A percentile compares a stretch with the other conserved stretches of the same genome.
These are phyloP conservation scores for Lodderomyces theae DNA, from an alignment of 1,139 yeast genomes.

Conservation along the genomic window DNA sequence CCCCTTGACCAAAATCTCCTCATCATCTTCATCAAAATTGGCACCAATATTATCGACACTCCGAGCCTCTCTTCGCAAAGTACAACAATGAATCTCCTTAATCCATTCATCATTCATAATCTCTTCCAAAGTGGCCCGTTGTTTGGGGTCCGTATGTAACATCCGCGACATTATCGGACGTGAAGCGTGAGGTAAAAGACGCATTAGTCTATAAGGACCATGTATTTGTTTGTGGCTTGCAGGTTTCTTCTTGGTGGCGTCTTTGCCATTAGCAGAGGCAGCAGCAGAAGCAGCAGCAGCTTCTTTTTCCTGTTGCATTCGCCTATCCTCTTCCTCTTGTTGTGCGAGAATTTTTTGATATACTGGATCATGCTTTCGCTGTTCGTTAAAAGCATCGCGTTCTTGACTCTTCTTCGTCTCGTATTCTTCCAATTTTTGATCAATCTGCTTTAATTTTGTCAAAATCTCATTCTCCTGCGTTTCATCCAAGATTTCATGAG, in stretches of 20 bases:
- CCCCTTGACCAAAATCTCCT: conserved; percentile 37
- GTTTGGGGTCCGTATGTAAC: conserved; percentile 64
- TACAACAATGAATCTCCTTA: conserved; percentile 50
- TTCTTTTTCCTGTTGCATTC: conserved; percentile 16
- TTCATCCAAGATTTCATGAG: conserved; percentile 29
- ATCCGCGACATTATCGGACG: conserved; percentile 74
- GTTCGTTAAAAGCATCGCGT: conserved; percentile 32
- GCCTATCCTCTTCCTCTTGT: conserved; percentile 15
- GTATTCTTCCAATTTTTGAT: conserved; percentile 36
- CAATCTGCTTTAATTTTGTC: conserved; percentile 36
- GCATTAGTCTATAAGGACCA: conserved; percentile 87
- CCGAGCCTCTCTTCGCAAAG: conserved; percentile 27
- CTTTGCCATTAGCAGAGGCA: conserved; percentile 4
- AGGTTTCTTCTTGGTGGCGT: conserved; percentile 27
- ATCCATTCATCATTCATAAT: conserved; percentile 74
- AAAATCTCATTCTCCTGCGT: conserved; percentile 34
- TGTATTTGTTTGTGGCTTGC: conserved; percentile 44
- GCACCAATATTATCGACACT: conserved; percentile 25
- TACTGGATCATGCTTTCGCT: conserved; percentile 11
- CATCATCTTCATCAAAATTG: conserved; percentile 39
- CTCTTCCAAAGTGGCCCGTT: conserved; percentile 69
- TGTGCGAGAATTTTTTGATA: conserved; percentile 12
- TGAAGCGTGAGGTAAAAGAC: conserved; percentile 83
- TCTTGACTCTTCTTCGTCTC: conserved; percentile 36
- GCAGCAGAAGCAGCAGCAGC: not conserved